phyloP scores from a whole-genome alignment of 2,329 filamentous ascomycete species.

The Fusarium fracticaudum region DNA sequence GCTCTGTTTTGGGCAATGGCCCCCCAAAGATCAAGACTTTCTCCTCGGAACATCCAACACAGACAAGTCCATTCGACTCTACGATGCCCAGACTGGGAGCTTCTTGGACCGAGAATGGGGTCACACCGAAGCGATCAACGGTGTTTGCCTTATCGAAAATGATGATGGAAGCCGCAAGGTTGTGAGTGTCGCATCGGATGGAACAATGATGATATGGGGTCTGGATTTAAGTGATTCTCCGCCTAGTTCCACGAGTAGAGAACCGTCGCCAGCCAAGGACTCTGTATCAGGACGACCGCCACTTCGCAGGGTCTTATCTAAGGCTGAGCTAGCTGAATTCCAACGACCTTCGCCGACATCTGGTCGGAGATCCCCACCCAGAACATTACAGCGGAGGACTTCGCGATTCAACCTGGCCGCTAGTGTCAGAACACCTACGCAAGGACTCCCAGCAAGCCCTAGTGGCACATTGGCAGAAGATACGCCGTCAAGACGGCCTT shows the following conservation, averaged over 20 bases:
- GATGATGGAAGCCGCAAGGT: constrained; percentile 66
- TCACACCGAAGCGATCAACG: constrained; percentile 92
- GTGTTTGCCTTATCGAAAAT: constrained; percentile 76
- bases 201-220: constrained; percentile 84
- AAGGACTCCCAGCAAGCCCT: constrained; percentile 53
- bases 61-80: constrained; percentile 93
- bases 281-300: constrained; percentile 72
- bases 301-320: constrained; percentile 85
- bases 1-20: constrained; percentile 70
- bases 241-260: constrained; percentile 56
- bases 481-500: constrained; percentile 60
- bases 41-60: constrained; percentile 91
- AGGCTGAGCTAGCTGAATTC: constrained; percentile 86
- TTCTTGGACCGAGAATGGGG: constrained; percentile 93
- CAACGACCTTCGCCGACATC: constrained; percentile 60
- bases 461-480: constrained; percentile 52
- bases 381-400: constrained; percentile 62
- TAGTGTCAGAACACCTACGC: constrained; percentile 50
- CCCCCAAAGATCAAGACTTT: constrained; percentile 66
- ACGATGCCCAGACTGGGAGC: constrained; percentile 78
- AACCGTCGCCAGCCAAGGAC: constrained; percentile 65
- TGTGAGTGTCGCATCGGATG: constrained; percentile 81
- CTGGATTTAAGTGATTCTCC: constrained; percentile 61
- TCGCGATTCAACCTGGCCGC: constrained; percentile 60
- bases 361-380: constrained; percentile 65